Base-by-base conservation (phyloP, 2,329 filamentous ascomycete genomes). In the Curvularia verruculosa region DNA sequence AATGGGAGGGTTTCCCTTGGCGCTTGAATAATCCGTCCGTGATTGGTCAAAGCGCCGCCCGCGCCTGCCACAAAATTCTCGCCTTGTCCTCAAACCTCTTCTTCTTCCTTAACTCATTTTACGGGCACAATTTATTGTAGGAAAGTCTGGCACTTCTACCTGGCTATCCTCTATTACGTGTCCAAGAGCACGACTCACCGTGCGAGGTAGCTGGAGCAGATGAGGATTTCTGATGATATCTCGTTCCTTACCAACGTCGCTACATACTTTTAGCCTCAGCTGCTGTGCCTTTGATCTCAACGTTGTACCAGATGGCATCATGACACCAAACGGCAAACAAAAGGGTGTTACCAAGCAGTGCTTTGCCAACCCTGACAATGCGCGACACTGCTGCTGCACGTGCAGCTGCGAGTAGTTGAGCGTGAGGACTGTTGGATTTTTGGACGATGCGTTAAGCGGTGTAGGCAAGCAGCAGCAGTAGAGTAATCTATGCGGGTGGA, bases 231-330 rank as follows among this genome's bases (percentile, higher is more conserved):
- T 80, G 66, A 84, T 86, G 82, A 87, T 80, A 80, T 79, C 77
- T 76, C 76, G 84, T 85, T 87, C 85, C 84, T 87, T 87, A 87
- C 85, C 84, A 81, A 87, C 83, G 84, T 77, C 77, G 84, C 84
- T 79, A 87, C 84, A 87, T 80, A 49, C 3, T 26, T 56, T 47
- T 48, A 31, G 28, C 15, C 34, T 37, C 23, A 29, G 34, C 8
- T 29, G 26, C 50, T 6, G n/a, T 44, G 40, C 19, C 39, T 31
- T 23, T 29, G 34, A 28, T 39, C 21, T 36, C 13, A 53, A 46
- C 23, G 50, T 50, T 58, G 40, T 24, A 26, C 23, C 19, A n/a
- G 15, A 29, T 23, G n/a, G n/a, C 15, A 19, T 19, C 6, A 13
- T 13, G 21, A 6, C 23, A 28, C n/a, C 15, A 24, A 15, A 28